Evolutionary conservation across 2,329 filamentous ascomycete genomes (phyloP).

Genomic region (Colletotrichum liriopes): DNA sequence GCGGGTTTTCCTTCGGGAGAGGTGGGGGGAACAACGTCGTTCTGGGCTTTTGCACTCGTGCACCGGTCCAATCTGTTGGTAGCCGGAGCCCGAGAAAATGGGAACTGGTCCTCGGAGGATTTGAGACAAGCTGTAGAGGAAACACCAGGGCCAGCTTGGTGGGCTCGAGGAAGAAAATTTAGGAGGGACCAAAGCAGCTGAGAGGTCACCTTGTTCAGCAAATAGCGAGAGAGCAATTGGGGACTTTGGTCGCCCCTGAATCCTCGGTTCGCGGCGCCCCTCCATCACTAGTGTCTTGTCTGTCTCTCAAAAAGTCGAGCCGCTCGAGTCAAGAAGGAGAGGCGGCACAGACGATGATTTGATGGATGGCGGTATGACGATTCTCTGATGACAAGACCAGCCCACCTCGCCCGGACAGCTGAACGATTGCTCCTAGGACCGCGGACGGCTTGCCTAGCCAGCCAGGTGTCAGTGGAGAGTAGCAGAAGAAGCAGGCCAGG

Average conservation of each 20-base stretch:
- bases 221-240: not conserved
- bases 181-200: not conserved
- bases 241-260: slow-evolving; percentile 23
- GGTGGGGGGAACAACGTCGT: slow-evolving; percentile 22
- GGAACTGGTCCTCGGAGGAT: not conserved
- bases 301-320: slow-evolving; percentile 26
- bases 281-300: slow-evolving; percentile 22
- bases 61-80: not conserved
- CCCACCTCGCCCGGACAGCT: slow-evolving; percentile 20
- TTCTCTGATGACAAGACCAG: slow-evolving; percentile 34
- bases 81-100: not conserved
- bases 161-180: not conserved
- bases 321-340: slow-evolving; percentile 28
- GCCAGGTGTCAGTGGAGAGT: slow-evolving; percentile 18
- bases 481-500: slow-evolving; percentile 28
- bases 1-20: slow-evolving; percentile 32
- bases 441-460: slow-evolving; percentile 16
- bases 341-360: slow-evolving; percentile 39
- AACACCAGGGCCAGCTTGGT: not conserved
- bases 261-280: slow-evolving; percentile 9
- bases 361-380: slow-evolving; percentile 32
- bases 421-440: slow-evolving; percentile 27
- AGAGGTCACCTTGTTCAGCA: not conserved
- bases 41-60: slow-evolving; percentile 8
- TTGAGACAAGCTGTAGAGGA: not conserved